Percentiles rank a stretch among this genome's conserved stretches.
These are phyloP conservation scores for Globisporangium carolinianum DNA, from an alignment of 352 stramenopile genomes.

Conservation along the genomic window DNA sequence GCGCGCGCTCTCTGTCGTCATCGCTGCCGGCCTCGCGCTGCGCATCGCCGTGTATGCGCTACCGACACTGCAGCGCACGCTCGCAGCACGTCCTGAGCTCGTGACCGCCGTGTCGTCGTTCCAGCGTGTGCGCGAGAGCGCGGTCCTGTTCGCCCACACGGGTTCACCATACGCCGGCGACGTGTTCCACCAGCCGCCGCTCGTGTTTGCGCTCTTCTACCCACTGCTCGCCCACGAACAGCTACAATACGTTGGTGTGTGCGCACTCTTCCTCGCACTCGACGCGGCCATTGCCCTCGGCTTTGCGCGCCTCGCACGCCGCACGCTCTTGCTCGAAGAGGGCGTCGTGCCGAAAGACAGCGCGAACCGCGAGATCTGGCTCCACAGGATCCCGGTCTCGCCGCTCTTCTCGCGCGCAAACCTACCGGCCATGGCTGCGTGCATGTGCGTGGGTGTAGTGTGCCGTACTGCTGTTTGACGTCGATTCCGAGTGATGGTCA, in stretches of 20 bases:
- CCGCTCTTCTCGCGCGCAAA: slow-evolving; percentile 43
- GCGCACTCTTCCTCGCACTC: slow-evolving; percentile 37
- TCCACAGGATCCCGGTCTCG: slow-evolving; percentile 64
- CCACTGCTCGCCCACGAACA: slow-evolving; percentile 11
- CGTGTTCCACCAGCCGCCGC: slow-evolving; percentile 76
- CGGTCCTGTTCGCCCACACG: slow-evolving; percentile 36
- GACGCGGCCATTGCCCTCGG: slow-evolving; percentile 54
- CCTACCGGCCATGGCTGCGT: slow-evolving; percentile 37
- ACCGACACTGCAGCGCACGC: slow-evolving; percentile 24
- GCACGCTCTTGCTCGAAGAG: slow-evolving; percentile 43
- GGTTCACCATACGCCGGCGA: slow-evolving; percentile 69
- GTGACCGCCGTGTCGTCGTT: slow-evolving; percentile 59
- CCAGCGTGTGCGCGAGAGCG: slow-evolving; percentile 47
- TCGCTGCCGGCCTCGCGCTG: slow-evolving; percentile 27
- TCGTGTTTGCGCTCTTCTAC: slow-evolving; percentile 68
- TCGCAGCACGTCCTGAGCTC: slow-evolving; percentile 56
- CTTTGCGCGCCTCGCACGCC: slow-evolving; percentile 44
- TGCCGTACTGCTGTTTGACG: neutral
- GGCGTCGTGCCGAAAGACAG: slow-evolving; percentile 24
- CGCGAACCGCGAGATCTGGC: slow-evolving; percentile 51
- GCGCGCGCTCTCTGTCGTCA: slow-evolving; percentile 13
- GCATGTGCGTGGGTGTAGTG: slow-evolving; percentile 27
- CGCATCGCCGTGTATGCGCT: slow-evolving; percentile 32
- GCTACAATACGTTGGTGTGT: slow-evolving; percentile 24
- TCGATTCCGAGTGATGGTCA: too few relatives aligned